Base-by-base conservation (phyloP, 2,329 filamentous ascomycete species). In the Tothia fuscella region DNA sequence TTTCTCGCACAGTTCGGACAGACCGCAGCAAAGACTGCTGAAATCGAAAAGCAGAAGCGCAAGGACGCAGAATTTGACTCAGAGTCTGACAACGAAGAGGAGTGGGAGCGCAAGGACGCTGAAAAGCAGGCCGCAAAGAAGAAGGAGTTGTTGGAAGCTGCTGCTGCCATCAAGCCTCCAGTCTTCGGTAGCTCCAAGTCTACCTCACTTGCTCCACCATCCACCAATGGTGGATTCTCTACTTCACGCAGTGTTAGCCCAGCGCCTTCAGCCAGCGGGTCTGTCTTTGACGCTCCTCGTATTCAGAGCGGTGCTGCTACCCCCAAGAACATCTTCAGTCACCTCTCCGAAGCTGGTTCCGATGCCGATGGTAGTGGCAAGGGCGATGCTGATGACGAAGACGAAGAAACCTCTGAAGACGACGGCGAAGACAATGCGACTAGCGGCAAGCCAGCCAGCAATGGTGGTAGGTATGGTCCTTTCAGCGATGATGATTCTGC, bases 41-140 rank as follows among this genome's bases (percentile, higher is more conserved):
- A 59, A 42, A 54, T 53, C 6, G 41, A 32, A 20, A 59, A 59
- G 49, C 49, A 54, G 43, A 59, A 60, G 45, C 57, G 52, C 5
- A 55, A 51, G 43, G 53, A 52, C 10, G 57, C 50, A 22, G 57
- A 60, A 22, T 59, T 49, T n/a, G 57, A 61, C 40, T 56, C 53
- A 2, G 57, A 61, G 24, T 55, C 59, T 4, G 57, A 60, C 42
- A 54, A 50, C 10, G 48, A 58, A 36, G 56, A 53, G 41, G 47
- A 57, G 35, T 60, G 55, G 53, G 56, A 60, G 35, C 46, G 50
- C 20, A 38, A 53, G 24, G 54, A 58, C 44, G 54, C 50, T 7
- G 50, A 53, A 25, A 55, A 56, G 28, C 49, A 56, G 42, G 53
- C 52, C 30, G 47, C 53, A 43, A 48, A 51, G 38, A 39, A 49